Evolutionary conservation across 1,139 yeast genomes (phyloP).

Genomic region (Blastobotrys buckinghamii): DNA sequence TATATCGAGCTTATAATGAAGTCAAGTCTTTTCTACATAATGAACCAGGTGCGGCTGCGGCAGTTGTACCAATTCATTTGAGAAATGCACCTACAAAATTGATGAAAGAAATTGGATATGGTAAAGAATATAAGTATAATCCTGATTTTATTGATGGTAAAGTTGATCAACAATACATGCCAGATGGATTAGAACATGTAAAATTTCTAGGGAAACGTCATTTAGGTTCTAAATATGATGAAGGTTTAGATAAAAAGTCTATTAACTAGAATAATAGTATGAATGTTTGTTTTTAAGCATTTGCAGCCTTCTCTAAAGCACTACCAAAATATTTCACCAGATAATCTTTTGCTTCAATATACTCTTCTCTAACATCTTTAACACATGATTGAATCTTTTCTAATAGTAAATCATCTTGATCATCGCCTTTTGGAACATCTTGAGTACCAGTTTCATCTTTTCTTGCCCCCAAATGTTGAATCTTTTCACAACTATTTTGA

Average conservation of each 20-base stretch:
- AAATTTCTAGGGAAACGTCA: conserved; percentile 40
- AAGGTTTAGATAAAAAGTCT: conserved; percentile 11
- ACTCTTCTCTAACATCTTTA: conserved; percentile 30
- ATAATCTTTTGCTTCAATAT: conserved; percentile 29
- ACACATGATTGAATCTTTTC: conserved; percentile 26
- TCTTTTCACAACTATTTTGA: conserved; percentile 83
- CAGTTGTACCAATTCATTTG: conserved; percentile 48
- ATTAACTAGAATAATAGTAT: background rate
- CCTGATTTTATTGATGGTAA: conserved; percentile 70
- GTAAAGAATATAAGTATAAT: conserved; percentile 78
- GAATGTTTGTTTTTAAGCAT: conserved; percentile 1
- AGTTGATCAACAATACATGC: conserved; percentile 54
- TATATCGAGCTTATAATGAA: conserved; percentile 69
- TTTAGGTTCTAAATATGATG: conserved; percentile 28
- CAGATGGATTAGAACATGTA: conserved; percentile 27
- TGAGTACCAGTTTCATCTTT: conserved; percentile 35
- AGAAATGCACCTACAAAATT: conserved; percentile 90
- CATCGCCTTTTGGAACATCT: conserved; percentile 23
- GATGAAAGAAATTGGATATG: conserved; percentile 85
- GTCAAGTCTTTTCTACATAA: conserved; percentile 54
- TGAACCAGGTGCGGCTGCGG: conserved; percentile 54
- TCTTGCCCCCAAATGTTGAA: conserved; percentile 79
- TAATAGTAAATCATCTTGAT: conserved; percentile 26
- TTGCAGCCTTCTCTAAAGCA: conserved; percentile 7
- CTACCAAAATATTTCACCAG: conserved; percentile 19